These are phyloP conservation scores for Austroboletus festivus DNA, from an alignment of 768 basidiomycete genomes.

Conservation along the genomic window DNA sequence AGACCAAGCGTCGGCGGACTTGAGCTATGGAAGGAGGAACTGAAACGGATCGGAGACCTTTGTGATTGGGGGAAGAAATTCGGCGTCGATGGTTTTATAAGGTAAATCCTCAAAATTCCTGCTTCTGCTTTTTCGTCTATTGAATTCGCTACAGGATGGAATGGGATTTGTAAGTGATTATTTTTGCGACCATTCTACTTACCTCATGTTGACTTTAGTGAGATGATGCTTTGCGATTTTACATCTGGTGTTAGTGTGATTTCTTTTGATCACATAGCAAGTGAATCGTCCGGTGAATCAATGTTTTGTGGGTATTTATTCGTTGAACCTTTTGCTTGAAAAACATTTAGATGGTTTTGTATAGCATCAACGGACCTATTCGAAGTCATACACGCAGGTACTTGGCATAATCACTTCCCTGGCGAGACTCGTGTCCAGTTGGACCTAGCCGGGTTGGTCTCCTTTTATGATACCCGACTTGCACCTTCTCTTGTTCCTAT, in stretches of 20 bases:
- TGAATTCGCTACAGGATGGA: not conserved
- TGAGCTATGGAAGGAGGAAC: constrained; percentile 26
- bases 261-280: constrained; percentile 15
- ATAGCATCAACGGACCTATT: not conserved
- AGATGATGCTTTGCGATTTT: constrained; percentile 37
- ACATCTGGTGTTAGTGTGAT: constrained; percentile 25
- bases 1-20: constrained; percentile 9
- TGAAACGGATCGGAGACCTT: constrained; percentile 35
- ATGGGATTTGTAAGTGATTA: too few species aligned
- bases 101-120: constrained; percentile 21
- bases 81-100: constrained; percentile 45
- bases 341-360: not conserved
- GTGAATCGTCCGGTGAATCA: not conserved
- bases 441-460: constrained; percentile 33
- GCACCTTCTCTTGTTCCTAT: constrained; percentile 28
- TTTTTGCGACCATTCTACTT: too few species aligned
- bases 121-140: not conserved
- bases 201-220: constrained; percentile 19
- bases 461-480: constrained; percentile 36
- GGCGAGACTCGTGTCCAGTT: constrained; percentile 36
- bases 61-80: constrained; percentile 44
- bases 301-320: not conserved
- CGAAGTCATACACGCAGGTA: constrained; percentile 16
- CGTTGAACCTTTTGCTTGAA: not conserved
- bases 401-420: constrained; percentile 36